These are phyloP conservation scores for Waltergamsia citrina DNA, from an alignment of 2,329 filamentous ascomycete species.

Conservation along the genomic window DNA sequence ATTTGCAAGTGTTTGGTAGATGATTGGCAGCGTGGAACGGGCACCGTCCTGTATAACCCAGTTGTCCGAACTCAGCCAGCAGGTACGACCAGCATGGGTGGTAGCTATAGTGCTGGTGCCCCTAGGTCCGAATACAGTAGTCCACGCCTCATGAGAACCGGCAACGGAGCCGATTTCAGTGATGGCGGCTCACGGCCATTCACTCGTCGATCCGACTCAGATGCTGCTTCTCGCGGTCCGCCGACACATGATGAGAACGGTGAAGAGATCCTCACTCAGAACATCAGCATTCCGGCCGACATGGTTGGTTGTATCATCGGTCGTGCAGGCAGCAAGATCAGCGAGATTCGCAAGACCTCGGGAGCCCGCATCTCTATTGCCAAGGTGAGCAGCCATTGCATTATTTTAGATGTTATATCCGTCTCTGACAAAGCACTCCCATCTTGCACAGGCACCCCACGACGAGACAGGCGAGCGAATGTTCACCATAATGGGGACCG, in stretches of 20 bases:
- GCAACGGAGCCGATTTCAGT: conserved; percentile 96
- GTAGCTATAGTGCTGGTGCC: conserved; percentile 5
- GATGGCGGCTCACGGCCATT: conserved; percentile 59
- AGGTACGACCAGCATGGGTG: conserved; percentile 33
- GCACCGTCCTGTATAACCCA: conserved; percentile 95
- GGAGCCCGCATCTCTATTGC: conserved; percentile 96
- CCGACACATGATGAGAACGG: conserved; percentile 92
- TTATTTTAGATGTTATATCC: too few species aligned
- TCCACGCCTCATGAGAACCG: conserved; percentile 82
- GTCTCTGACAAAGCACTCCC: too few species aligned
- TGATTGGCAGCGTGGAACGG: conserved; percentile 94
- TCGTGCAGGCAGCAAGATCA: conserved; percentile 91
- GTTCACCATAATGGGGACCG: conserved; percentile 98
- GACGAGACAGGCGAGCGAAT: conserved; percentile 97
- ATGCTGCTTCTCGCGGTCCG: conserved; percentile 69
- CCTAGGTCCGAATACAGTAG: conserved; percentile 41
- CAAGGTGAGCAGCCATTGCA: conserved; percentile 45
- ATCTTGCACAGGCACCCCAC: conserved; percentile 58
- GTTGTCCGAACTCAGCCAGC: conserved; percentile 73
- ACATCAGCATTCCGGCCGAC: conserved; percentile 98
- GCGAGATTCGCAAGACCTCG: conserved; percentile 94
- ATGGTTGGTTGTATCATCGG: conserved; percentile 99
- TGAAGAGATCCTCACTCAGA: conserved; percentile 96
- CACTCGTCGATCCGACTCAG: conserved; percentile 74
- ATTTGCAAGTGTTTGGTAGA: conserved; percentile 98